Evolutionary conservation across 176 grass and related monocot species (phyloP), one percentile per base, ranked within the genome.

Genomic region (Pharus latifolius): DNA sequence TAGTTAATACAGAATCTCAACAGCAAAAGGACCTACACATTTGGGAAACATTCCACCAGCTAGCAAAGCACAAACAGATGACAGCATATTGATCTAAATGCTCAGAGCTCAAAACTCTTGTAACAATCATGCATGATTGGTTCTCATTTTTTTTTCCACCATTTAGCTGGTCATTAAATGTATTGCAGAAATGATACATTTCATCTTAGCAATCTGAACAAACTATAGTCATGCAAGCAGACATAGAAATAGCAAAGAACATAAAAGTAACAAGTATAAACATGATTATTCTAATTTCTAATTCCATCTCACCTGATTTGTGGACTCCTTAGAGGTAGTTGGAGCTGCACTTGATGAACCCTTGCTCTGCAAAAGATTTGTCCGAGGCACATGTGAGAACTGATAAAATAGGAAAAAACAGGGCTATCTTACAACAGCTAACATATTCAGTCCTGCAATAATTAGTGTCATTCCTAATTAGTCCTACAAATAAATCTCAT

Each of bases 321-420:
- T 45, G 38, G 79, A 68, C 53, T 60, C 68, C 26, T 42, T 60
- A 29, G 68, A n/a, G 23, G 37, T 54, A 26, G 67, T 53, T 59
- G 79, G 38, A 83, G 85, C 56, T 74, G 53, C 68, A 58, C 79
- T 88, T 44, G 79, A 69, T 38, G 80, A 68, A 5, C 55, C 85
- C 38, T 88, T 84, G 56, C 22, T 83, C 85, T 88, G 61, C 43
- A 70, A 67, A 70, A 82, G 24, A 26, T 34, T 49, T 61, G 56
- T 61, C 42, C 56, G 0, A 49, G 3, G 44, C 46, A n/a, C 46
- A 46, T 25, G 40, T 25, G 35, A 33, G 18, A 45, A 61, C 32
- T 19, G 18, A 31, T 6, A 49, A 38, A 9, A 38, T 9, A 38
- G 9, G 9, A 38, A 38, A 5, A 38, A 38, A 5, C 35, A 5